Conservation (phyloP, 441 rosid species). For the Mallotus repandus region DNA sequence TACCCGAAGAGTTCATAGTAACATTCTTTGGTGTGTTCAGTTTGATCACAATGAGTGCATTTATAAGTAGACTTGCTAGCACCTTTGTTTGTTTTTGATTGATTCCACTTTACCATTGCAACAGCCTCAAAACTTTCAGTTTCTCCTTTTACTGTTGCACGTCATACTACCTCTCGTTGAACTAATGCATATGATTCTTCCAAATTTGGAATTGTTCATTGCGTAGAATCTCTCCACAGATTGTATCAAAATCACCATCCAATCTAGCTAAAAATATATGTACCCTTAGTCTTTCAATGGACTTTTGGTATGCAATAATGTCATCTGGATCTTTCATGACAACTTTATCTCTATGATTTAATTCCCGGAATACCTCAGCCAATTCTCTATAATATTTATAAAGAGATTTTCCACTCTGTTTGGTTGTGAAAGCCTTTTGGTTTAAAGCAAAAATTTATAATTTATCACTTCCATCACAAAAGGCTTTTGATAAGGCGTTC, state of each 20-base stretch:
- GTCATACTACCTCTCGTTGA: background rate
- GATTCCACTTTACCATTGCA: background rate
- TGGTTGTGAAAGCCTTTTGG: background rate
- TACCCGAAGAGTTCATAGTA: background rate
- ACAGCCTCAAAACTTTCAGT: background rate
- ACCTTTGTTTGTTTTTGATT: background rate
- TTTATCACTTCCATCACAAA: constrained; percentile 14
- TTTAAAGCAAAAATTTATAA: background rate
- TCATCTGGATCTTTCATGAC: background rate
- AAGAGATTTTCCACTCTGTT: background rate
- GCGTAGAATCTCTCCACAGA: background rate
- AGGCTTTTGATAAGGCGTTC: background rate
- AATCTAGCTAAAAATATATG: constrained; percentile 1
- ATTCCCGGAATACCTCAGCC: background rate
- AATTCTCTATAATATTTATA: background rate
- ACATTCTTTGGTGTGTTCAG: background rate
- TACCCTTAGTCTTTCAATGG: background rate
- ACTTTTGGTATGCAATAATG: background rate
- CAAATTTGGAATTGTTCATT: background rate
- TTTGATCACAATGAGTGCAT: background rate
- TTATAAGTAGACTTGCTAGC: background rate
- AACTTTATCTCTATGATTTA: background rate
- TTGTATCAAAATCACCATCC: background rate
- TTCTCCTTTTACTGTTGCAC: background rate
- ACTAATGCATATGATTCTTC: background rate